Evolutionary conservation across 441 rosid genomes (phyloP).

Genomic region (Kokia cookei): DNA sequence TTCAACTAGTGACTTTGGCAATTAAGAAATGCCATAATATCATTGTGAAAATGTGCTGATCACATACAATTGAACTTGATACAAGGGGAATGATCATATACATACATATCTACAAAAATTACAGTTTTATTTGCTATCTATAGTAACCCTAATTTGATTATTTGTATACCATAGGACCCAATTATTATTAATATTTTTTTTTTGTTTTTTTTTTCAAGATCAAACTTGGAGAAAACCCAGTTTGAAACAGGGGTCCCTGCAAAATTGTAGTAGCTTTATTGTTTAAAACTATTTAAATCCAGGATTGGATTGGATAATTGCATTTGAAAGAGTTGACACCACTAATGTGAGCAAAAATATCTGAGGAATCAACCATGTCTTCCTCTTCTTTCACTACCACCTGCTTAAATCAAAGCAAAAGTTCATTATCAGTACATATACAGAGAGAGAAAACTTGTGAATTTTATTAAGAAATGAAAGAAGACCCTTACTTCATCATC

Average conservation of each 20-base stretch:
- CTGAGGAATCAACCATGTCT: constrained; percentile 70
- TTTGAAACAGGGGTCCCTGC: constrained; percentile 33
- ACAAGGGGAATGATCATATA: neutral
- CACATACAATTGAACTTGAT: constrained; percentile 1
- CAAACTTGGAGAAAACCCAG: constrained; percentile 19
- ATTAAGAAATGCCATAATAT: neutral
- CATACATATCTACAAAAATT: constrained; percentile 27
- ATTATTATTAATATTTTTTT: neutral
- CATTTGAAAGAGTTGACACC: constrained; percentile 90
- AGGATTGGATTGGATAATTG: constrained; percentile 75
- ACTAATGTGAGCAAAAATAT: constrained; percentile 78
- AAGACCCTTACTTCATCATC: constrained; percentile 41
- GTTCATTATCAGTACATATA: neutral
- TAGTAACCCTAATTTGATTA: constrained; percentile 15
- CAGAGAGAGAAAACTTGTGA: neutral
- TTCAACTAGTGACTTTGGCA: neutral
- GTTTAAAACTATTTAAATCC: constrained; percentile 38
- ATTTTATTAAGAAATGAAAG: neutral
- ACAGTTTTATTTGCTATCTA: constrained; percentile 23
- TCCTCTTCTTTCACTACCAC: constrained; percentile 68
- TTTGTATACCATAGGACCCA: constrained; percentile 18
- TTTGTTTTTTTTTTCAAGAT: neutral
- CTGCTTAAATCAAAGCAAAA: constrained; percentile 21
- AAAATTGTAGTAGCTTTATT: constrained; percentile 34
- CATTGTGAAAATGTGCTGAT: neutral